phyloP scores from a whole-genome alignment of 2,329 filamentous ascomycete species.

The Myotisia sp. region DNA sequence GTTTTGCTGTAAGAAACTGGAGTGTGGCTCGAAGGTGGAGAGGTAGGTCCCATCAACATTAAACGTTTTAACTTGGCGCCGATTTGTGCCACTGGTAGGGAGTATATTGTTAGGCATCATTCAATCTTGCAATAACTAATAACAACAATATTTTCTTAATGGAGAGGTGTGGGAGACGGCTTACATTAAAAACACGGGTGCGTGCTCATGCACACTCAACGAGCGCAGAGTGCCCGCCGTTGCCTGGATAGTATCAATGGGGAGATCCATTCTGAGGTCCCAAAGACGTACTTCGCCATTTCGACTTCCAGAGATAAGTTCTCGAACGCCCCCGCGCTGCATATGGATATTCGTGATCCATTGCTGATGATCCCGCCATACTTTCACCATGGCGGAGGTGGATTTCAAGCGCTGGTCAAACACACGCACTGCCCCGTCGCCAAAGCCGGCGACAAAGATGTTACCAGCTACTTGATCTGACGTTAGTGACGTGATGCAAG shows the following conservation, averaged over 20 bases:
- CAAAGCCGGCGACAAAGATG: slow-evolving; percentile 89
- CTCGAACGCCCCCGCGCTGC: slow-evolving; percentile 84
- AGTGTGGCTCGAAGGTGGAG: slow-evolving; percentile 77
- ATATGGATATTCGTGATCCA: slow-evolving; percentile 96
- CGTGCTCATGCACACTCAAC: slow-evolving; percentile 85
- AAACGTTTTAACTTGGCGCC: slow-evolving; percentile 80
- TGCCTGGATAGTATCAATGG: slow-evolving; percentile 57
- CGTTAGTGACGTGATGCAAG: slow-evolving; percentile 88
- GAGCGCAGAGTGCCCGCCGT: slow-evolving; percentile 69
- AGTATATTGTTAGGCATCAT: slow-evolving; percentile 9
- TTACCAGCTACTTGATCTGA: slow-evolving; percentile 97
- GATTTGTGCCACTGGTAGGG: slow-evolving; percentile 59
- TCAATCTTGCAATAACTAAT: not conserved
- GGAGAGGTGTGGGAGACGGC: slow-evolving; percentile 30
- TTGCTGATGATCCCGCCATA: slow-evolving; percentile 90
- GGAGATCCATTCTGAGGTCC: slow-evolving; percentile 80
- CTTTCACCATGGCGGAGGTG: slow-evolving; percentile 83
- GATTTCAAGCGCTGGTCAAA: slow-evolving; percentile 79
- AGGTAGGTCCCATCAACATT: slow-evolving; percentile 71
- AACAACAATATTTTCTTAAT: no score
- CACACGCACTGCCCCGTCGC: slow-evolving; percentile 83
- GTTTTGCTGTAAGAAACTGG: slow-evolving; percentile 69
- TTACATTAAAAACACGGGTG: slow-evolving; percentile 89
- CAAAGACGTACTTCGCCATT: slow-evolving; percentile 91
- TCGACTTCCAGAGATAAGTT: slow-evolving; percentile 76